These are phyloP conservation scores for Camellia granthamiana DNA, from an alignment of 148 eudicot genomes.

Conservation along the genomic window DNA sequence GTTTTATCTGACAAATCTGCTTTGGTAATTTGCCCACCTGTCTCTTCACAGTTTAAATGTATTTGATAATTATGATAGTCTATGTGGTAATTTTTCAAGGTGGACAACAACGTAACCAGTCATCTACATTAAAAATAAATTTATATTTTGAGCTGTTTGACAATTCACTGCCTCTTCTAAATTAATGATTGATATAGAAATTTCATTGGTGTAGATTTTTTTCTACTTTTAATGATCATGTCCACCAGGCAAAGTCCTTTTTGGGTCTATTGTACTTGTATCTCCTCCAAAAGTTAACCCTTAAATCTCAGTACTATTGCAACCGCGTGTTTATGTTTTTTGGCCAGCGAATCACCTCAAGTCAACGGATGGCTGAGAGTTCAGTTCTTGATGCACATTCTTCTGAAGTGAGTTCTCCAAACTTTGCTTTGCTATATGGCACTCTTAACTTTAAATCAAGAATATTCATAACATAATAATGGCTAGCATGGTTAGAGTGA, in stretches of 20 bases:
- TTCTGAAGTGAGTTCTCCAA: constrained; percentile 55
- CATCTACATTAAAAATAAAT: background rate
- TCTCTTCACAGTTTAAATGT: background rate
- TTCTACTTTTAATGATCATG: too few species aligned
- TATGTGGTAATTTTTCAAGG: background rate
- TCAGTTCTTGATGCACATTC: constrained; percentile 84
- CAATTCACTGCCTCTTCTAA: background rate
- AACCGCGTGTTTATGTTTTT: background rate
- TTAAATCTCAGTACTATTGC: too few species aligned
- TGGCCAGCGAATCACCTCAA: constrained; percentile 82
- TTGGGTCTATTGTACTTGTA: too few species aligned
- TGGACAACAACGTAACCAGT: background rate
- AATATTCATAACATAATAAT: too few species aligned
- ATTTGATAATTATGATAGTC: too few species aligned
- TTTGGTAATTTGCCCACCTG: constrained; percentile 50
- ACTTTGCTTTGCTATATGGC: background rate
- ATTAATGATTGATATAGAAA: constrained; percentile 2
- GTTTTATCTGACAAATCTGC: constrained; percentile 95
- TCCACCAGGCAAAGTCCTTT: too few species aligned
- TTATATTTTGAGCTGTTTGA: background rate
- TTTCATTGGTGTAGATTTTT: background rate
- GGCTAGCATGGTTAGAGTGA: too few species aligned
- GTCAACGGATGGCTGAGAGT: constrained; percentile 90
- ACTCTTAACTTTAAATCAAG: background rate
- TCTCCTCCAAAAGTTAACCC: too few species aligned